phyloP scores from a whole-genome alignment of 73 alveolate species.

The Symbiodinium natans region DNA sequence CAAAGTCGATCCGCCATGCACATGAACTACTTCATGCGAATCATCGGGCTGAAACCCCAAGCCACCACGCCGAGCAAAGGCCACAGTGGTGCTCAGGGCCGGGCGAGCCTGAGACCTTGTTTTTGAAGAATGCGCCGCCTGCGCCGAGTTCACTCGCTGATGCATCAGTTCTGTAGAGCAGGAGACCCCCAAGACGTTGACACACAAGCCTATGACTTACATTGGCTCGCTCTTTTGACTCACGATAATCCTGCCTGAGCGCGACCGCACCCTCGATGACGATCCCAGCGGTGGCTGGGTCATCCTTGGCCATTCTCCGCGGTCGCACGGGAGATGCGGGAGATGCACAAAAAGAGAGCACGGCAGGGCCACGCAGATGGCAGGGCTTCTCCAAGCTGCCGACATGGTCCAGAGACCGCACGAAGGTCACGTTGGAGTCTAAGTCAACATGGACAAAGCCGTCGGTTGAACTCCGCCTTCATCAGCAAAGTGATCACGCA shows the following conservation, averaged over 20 bases:
- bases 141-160: background rate
- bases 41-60: no score
- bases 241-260: no score
- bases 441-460: constrained; percentile 92
- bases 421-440: constrained; percentile 92
- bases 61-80: no score
- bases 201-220: no score
- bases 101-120: constrained; percentile 53
- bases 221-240: no score
- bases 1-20: no score
- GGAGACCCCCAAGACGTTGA: no score
- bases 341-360: no score
- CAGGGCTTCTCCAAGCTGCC: background rate
- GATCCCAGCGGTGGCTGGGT: constrained; percentile 66
- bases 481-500: no score
- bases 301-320: constrained; percentile 25
- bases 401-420: constrained; percentile 81
- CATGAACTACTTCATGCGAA: no score
- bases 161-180: background rate
- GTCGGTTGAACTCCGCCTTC: constrained; percentile 83
- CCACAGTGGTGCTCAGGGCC: background rate
- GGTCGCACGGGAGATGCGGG: background rate
- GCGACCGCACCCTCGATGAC: constrained; percentile 93
- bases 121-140: constrained; percentile 92
- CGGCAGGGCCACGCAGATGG: no score